Evolutionary conservation across 176 grass and related monocot species (phyloP).

Genomic region (Saccharum spontaneum): DNA sequence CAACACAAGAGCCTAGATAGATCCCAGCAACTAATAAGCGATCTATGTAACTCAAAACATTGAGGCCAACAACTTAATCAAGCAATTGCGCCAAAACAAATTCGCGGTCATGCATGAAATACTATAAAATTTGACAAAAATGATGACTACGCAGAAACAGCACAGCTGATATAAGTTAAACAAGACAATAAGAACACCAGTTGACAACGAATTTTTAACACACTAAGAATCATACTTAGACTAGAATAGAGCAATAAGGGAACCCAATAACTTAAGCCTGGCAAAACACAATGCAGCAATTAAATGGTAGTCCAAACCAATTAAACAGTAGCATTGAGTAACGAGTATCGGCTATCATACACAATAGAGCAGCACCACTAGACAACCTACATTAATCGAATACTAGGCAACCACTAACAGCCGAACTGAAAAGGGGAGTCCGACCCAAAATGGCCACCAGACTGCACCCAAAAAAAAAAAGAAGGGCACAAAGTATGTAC

Average conservation of each 20-base stretch:
- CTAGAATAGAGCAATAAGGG: not conserved
- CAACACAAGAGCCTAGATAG: not conserved
- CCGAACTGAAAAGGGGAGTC: not conserved
- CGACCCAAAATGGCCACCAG: not conserved
- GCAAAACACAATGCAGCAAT: not conserved
- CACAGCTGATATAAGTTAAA: not conserved
- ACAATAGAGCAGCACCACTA: not conserved
- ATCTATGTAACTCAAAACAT: not conserved
- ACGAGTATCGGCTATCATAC: not conserved
- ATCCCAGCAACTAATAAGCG: not conserved
- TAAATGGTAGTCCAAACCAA: constrained; percentile 1
- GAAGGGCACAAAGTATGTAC: not conserved
- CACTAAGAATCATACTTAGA: not conserved
- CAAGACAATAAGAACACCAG: not conserved
- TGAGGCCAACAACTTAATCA: not conserved
- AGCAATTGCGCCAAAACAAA: not conserved
- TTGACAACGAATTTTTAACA: not conserved
- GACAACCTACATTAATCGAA: constrained; percentile 29
- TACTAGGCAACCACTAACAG: not conserved
- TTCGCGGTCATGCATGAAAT: not conserved
- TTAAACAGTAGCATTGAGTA: constrained; percentile 26
- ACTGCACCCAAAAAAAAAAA: not conserved
- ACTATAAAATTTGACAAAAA: constrained; percentile 1
- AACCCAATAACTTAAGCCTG: not conserved
- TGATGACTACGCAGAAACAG: not conserved